Conservation (phyloP, 768 basidiomycete genomes). For the Leucocoprinus sp. region DNA sequence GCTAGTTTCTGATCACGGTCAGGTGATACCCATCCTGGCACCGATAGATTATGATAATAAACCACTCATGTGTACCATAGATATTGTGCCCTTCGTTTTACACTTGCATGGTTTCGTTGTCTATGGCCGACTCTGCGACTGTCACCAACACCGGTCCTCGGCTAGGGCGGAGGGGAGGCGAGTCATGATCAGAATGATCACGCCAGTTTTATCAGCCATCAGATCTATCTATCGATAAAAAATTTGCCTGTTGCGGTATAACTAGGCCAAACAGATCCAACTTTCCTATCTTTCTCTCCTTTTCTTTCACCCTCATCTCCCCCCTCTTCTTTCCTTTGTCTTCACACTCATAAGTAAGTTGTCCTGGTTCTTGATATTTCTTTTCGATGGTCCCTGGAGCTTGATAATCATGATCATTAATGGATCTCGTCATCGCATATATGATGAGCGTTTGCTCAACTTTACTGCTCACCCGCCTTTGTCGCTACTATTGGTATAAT, state of each 20-base stretch:
- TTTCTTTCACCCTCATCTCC: constrained; percentile 44
- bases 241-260: constrained; percentile 49
- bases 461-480: constrained; percentile 14
- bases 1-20: constrained; percentile 4
- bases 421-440: constrained; percentile 21
- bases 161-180: constrained; percentile 25
- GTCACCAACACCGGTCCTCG: constrained; percentile 13
- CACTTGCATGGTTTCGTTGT: not conserved
- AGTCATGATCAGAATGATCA: constrained; percentile 38
- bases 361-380: constrained; percentile 14
- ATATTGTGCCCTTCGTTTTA: not conserved
- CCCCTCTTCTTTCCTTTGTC: constrained; percentile 21
- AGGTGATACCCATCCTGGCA: not conserved
- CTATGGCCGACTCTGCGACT: too few relatives aligned
- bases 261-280: constrained; percentile 47
- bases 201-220: constrained; percentile 39
- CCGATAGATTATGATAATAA: constrained; percentile 11
- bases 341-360: constrained; percentile 29
- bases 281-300: constrained; percentile 26
- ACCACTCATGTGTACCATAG: not conserved
- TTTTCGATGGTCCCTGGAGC: constrained; percentile 5
- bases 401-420: constrained; percentile 12
- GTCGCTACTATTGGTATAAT: constrained; percentile 20
- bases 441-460: constrained; percentile 16
- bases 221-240: constrained; percentile 52